Evolutionary conservation across 2,329 filamentous ascomycete genomes (phyloP).

Genomic region (Nothophaeocryptopus gaeumannii): DNA sequence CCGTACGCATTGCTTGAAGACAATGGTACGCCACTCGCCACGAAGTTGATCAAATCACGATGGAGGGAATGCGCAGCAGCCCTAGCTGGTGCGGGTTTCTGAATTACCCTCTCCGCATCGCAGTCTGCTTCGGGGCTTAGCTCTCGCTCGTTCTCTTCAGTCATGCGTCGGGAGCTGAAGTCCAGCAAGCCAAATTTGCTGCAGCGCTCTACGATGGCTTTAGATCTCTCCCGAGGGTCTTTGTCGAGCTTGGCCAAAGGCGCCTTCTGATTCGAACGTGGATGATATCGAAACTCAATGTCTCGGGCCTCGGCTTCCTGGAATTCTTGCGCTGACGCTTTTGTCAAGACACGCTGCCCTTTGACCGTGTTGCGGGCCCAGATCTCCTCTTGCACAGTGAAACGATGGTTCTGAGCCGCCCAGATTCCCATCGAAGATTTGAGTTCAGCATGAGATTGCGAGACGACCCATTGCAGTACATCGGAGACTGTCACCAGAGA

Average conservation of each 20-base stretch:
- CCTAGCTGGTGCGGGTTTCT: slow-evolving; percentile 44
- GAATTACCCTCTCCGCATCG: slow-evolving; percentile 55
- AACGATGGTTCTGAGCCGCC: slow-evolving; percentile 58
- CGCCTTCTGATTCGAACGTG: not conserved
- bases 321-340: slow-evolving; percentile 37
- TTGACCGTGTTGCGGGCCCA: slow-evolving; percentile 49
- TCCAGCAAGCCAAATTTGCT: slow-evolving; percentile 19
- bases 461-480: slow-evolving; percentile 59
- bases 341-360: slow-evolving; percentile 44
- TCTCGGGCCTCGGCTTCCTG: slow-evolving; percentile 69
- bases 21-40: slow-evolving; percentile 34
- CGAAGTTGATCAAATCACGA: slow-evolving; percentile 42
- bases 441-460: slow-evolving; percentile 54
- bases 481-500: slow-evolving; percentile 49
- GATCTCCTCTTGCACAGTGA: slow-evolving; percentile 32
- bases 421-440: slow-evolving; percentile 56
- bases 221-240: slow-evolving; percentile 31
- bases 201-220: slow-evolving; percentile 27
- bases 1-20: not conserved
- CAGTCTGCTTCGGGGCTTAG: slow-evolving; percentile 50
- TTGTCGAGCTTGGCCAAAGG: slow-evolving; percentile 51
- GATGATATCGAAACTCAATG: slow-evolving; percentile 48
- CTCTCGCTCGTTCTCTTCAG: slow-evolving; percentile 69
- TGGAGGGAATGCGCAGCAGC: slow-evolving; percentile 47
- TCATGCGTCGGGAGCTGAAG: slow-evolving; percentile 39